Percentiles rank a stretch among this genome's conserved stretches.
phyloP scores from a whole-genome alignment of 2,329 filamentous ascomycete species.

The Colletotrichum echinochloae region DNA sequence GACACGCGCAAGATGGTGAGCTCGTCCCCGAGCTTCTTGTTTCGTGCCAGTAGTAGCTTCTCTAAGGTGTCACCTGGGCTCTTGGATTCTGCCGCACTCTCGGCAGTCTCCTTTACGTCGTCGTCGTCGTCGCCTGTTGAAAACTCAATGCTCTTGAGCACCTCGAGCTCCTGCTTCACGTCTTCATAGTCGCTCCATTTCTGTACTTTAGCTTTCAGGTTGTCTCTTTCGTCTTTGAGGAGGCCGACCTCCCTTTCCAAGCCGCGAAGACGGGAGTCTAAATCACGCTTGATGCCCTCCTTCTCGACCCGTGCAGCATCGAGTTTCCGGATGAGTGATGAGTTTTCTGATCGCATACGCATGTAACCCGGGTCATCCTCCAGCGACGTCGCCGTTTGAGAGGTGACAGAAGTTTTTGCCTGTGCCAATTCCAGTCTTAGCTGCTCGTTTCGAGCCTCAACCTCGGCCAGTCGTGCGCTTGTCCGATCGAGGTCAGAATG shows the following conservation, averaged over 20 bases:
- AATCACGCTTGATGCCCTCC: slow-evolving; percentile 80
- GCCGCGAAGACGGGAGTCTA: slow-evolving; percentile 81
- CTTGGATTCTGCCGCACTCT: slow-evolving; percentile 65
- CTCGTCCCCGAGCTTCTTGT: slow-evolving; percentile 97
- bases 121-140: slow-evolving; percentile 90
- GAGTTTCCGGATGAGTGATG: slow-evolving; percentile 87
- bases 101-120: slow-evolving; percentile 51
- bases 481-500: slow-evolving; percentile 92
- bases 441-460: slow-evolving; percentile 95
- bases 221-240: slow-evolving; percentile 83
- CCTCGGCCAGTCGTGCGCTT: slow-evolving; percentile 85
- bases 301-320: slow-evolving; percentile 87
- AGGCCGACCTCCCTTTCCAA: slow-evolving; percentile 82
- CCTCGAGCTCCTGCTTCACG: slow-evolving; percentile 93
- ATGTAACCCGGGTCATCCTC: slow-evolving; percentile 93
- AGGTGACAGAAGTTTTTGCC: slow-evolving; percentile 78
- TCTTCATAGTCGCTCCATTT: slow-evolving; percentile 97
- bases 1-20: slow-evolving; percentile 93
- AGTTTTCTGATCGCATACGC: slow-evolving; percentile 92
- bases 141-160: slow-evolving; percentile 98
- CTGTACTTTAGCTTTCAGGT: slow-evolving; percentile 82
- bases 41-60: slow-evolving; percentile 89
- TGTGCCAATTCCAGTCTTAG: slow-evolving; percentile 91
- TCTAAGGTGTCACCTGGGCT: slow-evolving; percentile 85
- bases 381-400: slow-evolving; percentile 69